Evolutionary conservation across 1,284 basidiomycete species (phyloP).

Genomic region (Ganoderma lucidum): DNA sequence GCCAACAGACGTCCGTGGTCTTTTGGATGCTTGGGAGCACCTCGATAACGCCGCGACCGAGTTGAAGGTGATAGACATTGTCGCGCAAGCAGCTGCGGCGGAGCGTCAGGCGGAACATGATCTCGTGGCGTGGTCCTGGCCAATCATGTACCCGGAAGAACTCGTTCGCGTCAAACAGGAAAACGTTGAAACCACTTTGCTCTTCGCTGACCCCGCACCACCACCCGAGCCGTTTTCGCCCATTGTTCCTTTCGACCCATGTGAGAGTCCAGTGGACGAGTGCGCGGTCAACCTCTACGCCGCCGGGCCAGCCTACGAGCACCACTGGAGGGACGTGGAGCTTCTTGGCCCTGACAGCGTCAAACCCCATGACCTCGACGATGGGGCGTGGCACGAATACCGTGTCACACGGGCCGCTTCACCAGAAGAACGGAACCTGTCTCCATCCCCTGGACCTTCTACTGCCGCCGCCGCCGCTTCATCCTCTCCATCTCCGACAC

Average conservation of each 20-base stretch:
- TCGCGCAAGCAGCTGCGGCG: conserved; percentile 48
- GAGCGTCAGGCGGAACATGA: conserved; percentile 39
- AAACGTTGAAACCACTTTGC: conserved; percentile 37
- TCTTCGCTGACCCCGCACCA: conserved; percentile 31
- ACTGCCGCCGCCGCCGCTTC: conserved; percentile 25
- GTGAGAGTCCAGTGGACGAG: conserved; percentile 34
- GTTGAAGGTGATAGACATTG: conserved; percentile 48
- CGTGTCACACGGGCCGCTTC: conserved; percentile 26
- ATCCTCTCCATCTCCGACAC: conserved; percentile 29
- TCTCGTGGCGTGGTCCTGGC: conserved; percentile 57
- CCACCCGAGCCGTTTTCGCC: conserved; percentile 30
- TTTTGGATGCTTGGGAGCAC: conserved; percentile 73
- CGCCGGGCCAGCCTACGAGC: conserved; percentile 35
- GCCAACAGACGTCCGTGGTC: conserved; percentile 62
- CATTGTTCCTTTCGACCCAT: conserved; percentile 26
- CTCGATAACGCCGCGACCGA: conserved; percentile 42
- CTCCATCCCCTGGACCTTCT: conserved; percentile 28
- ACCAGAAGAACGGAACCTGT: conserved; percentile 27
- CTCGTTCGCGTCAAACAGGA: conserved; percentile 44
- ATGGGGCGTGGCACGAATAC: conserved; percentile 46
- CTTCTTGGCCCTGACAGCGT: conserved; percentile 58
- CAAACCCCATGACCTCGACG: conserved; percentile 53
- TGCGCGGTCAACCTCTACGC: conserved; percentile 15
- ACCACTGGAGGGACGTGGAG: conserved; percentile 56
- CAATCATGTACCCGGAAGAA: conserved; percentile 40